Conservation (phyloP, 495 filamentous ascomycete genomes). For the Pseudotulostoma volvatum region DNA sequence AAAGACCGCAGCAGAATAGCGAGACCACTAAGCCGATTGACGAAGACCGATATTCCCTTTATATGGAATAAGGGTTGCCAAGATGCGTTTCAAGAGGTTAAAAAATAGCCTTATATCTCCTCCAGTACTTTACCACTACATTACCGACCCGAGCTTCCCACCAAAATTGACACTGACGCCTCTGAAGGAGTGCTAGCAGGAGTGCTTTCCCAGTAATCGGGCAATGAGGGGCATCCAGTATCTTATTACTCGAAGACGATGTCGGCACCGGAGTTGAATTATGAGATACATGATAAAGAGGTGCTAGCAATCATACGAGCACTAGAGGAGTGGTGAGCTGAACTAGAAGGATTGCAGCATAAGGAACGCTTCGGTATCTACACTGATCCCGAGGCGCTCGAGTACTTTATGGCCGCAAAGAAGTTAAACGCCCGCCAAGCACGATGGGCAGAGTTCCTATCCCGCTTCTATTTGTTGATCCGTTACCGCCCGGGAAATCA, state of each 20-base stretch:
- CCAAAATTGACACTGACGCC: too few relatives aligned
- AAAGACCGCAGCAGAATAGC: constrained; percentile 9
- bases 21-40: constrained; percentile 3
- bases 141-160: too few relatives aligned
- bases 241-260: too few relatives aligned
- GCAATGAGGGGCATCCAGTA: background rate
- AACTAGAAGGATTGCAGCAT: too few relatives aligned
- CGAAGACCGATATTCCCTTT: constrained; percentile 7
- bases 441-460: too few relatives aligned
- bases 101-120: too few relatives aligned
- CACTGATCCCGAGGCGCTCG: constrained; percentile 11
- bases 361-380: constrained; percentile 5
- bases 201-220: constrained; percentile 6
- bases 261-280: constrained; percentile 14
- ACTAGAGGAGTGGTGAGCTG: constrained; percentile 14
- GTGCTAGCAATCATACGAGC: constrained; percentile 10
- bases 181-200: constrained; percentile 3
- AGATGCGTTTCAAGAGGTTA: constrained; percentile 33
- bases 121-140: constrained; percentile 3
- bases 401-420: constrained; percentile 14
- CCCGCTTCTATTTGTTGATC: too few relatives aligned
- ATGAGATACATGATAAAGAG: too few relatives aligned
- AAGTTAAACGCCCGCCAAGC: too few relatives aligned
- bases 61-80: too few relatives aligned
- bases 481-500: too few relatives aligned